Conservation (phyloP, 768 basidiomycete genomes). For the Coprinopsis cinerea region DNA sequence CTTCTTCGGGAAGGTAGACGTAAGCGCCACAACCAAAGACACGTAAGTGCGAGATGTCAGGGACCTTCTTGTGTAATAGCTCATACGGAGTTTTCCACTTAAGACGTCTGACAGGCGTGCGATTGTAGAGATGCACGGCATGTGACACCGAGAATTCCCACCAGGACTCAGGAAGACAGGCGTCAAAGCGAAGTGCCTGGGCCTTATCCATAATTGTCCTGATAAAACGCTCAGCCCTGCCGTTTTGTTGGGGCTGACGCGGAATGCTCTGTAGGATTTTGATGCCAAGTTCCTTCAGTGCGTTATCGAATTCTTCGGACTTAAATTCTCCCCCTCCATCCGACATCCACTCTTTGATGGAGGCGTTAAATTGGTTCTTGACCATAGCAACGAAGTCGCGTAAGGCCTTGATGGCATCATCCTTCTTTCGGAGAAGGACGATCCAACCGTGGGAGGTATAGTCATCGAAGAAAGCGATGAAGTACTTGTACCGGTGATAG, state of each 20-base stretch:
- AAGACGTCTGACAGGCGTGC: slow-evolving; percentile 17
- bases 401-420: too few species aligned
- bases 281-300: not conserved
- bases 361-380: slow-evolving; percentile 6
- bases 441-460: too few species aligned
- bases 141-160: slow-evolving; percentile 17
- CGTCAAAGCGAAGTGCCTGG: slow-evolving; percentile 6
- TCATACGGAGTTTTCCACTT: slow-evolving; percentile 13
- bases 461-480: too few species aligned
- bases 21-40: slow-evolving; percentile 25
- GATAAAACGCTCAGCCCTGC: slow-evolving; percentile 3
- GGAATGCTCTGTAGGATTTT: not conserved
- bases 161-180: slow-evolving; percentile 15
- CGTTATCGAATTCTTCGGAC: not conserved
- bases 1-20: slow-evolving; percentile 14
- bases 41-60: slow-evolving; percentile 18
- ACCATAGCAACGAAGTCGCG: too few species aligned
- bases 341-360: slow-evolving; percentile 9
- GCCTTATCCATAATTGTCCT: slow-evolving; percentile 10
- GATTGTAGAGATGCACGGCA: slow-evolving; percentile 25
- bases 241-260: slow-evolving; percentile 6
- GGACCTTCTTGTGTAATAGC: slow-evolving; percentile 6
- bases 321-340: slow-evolving; percentile 15
- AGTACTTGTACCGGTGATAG: too few species aligned
- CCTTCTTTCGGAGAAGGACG: too few species aligned